Evolutionary conservation across 2,329 filamentous ascomycete genomes (phyloP), one percentile per base, ranked within the genome.

Genomic region (Trichoderma guizhouense): DNA sequence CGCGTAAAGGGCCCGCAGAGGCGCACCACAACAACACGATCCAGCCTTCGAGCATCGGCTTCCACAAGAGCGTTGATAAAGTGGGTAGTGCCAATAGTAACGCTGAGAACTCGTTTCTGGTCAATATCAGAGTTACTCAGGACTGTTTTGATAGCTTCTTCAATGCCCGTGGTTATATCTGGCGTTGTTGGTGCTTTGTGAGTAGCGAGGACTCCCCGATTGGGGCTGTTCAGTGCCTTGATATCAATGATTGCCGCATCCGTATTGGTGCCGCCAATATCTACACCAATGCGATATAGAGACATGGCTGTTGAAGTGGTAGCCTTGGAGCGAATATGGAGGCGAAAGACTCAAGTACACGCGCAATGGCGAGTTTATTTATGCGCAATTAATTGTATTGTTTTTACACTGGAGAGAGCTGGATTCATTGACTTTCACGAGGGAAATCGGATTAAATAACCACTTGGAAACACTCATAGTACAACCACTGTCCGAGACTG

Each of bases 31-130:
- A 83, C 85, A 2, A 86, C 84, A 9, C 81, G 81, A 51, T 80
- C 81, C 24, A 86, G 79, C 6, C 83, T 77, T 26, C 81, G 75
- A 1, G 80, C 79, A 77, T 86, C 84, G 32, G 81, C 81, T 73
- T 86, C 83, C 11, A 86, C 80, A 7, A 86, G 79, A 0, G 85
- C 84, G 75, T 86, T 86, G 75, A 86, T 83, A 72, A 86, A 86
- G 75, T 86, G 84, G 0, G 83, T 84, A 2, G 84, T 86, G 28
- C 86, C 86, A 73, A 87, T 85, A 3, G 84, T 84, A 12, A 87
- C 84, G 47, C 83, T 84, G 53, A 83, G 76, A 5, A 87, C 81
- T 14, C 80, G 79, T 24, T 74, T 74, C 55, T 81, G 78, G 32
- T 83, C 79, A 61, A 85, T 76, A 0, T 75, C 73, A 1, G 84